Percentiles rank a stretch among this genome's conserved stretches.
Evolutionary conservation across 805 yeast genomes (phyloP).

Genomic region (Komagataella ulmi): DNA sequence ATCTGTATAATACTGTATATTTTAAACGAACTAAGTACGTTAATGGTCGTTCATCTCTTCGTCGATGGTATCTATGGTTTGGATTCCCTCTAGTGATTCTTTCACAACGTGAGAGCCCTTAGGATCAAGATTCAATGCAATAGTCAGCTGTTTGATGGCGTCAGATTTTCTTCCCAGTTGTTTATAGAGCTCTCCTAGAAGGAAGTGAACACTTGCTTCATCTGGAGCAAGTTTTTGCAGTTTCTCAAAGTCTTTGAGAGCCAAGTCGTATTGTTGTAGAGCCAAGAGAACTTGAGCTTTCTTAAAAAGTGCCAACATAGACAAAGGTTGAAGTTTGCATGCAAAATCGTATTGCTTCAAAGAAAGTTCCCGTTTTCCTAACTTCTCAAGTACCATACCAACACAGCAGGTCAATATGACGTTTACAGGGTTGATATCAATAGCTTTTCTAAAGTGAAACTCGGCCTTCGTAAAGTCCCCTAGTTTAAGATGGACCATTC

Average conservation of each 20-base stretch:
- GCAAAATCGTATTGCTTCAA: constrained; percentile 75
- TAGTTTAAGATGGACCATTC: constrained; percentile 79
- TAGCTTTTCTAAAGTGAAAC: constrained; percentile 76
- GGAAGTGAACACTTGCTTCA: constrained; percentile 86
- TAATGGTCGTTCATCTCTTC: constrained; percentile 2
- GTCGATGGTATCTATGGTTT: constrained; percentile 1
- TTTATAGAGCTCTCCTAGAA: constrained; percentile 78
- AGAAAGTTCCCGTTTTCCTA: constrained; percentile 58
- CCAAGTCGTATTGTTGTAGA: constrained; percentile 57
- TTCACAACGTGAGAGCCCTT: constrained; percentile 78
- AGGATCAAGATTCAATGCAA: constrained; percentile 85
- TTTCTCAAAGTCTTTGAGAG: constrained; percentile 61
- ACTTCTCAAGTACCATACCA: constrained; percentile 82
- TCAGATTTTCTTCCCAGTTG: constrained; percentile 57
- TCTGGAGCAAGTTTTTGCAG: constrained; percentile 77
- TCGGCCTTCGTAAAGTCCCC: constrained; percentile 81
- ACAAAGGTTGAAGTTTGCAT: constrained; percentile 67
- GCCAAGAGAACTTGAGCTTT: constrained; percentile 72
- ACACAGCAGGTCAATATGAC: constrained; percentile 84
- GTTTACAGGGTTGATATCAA: constrained; percentile 80
- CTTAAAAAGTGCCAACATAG: constrained; percentile 79
- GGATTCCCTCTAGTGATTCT: constrained; percentile 59
- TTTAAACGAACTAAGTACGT: not conserved
- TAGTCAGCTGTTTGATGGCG: constrained; percentile 78
- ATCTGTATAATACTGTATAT: not conserved